phyloP scores from a whole-genome alignment of 2,329 filamentous ascomycete genomes.

The Aspergillus ochraceus region DNA sequence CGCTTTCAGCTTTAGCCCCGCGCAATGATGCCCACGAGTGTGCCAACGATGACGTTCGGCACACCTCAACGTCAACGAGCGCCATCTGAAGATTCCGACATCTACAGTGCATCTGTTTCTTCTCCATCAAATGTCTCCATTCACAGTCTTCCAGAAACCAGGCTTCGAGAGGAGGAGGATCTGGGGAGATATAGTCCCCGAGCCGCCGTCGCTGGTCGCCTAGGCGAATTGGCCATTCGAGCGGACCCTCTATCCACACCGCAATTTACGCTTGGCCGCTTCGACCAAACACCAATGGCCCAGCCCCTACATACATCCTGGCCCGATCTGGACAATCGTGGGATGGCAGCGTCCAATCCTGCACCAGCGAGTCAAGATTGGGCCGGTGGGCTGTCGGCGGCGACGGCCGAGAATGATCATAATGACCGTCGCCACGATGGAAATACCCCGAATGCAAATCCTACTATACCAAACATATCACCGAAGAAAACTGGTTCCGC shows the following conservation, averaged over 20 bases:
- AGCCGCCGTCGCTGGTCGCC: slow-evolving; percentile 39
- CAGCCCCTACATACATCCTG: background rate
- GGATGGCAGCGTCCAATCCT: slow-evolving; percentile 22
- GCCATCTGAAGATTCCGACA: slow-evolving; percentile 33
- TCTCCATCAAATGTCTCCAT: slow-evolving; percentile 34
- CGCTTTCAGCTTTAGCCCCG: slow-evolving; percentile 25
- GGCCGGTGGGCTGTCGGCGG: slow-evolving; percentile 12
- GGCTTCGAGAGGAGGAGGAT: slow-evolving; percentile 33
- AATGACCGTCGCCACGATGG: background rate
- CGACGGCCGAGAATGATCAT: slow-evolving; percentile 7
- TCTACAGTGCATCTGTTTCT: slow-evolving; percentile 31
- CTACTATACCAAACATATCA: slow-evolving; percentile 15
- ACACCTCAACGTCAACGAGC: slow-evolving; percentile 38
- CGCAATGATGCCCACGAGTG: slow-evolving; percentile 32
- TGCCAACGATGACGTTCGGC: slow-evolving; percentile 24
- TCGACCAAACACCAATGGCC: slow-evolving; percentile 5
- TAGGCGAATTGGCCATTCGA: slow-evolving; percentile 42
- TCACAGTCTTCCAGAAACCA: slow-evolving; percentile 31
- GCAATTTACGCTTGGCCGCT: slow-evolving; percentile 14
- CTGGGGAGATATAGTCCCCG: slow-evolving; percentile 39
- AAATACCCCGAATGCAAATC: background rate
- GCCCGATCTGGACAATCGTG: slow-evolving; percentile 5
- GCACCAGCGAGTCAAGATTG: slow-evolving; percentile 6
- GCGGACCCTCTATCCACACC: slow-evolving; percentile 27
- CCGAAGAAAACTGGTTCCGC: slow-evolving; percentile 19